A percentile compares a stretch with the other conserved stretches of the same genome.
Evolutionary conservation across 2,329 filamentous ascomycete genomes (phyloP).

Genomic region (Neofusicoccum umdonicola): DNA sequence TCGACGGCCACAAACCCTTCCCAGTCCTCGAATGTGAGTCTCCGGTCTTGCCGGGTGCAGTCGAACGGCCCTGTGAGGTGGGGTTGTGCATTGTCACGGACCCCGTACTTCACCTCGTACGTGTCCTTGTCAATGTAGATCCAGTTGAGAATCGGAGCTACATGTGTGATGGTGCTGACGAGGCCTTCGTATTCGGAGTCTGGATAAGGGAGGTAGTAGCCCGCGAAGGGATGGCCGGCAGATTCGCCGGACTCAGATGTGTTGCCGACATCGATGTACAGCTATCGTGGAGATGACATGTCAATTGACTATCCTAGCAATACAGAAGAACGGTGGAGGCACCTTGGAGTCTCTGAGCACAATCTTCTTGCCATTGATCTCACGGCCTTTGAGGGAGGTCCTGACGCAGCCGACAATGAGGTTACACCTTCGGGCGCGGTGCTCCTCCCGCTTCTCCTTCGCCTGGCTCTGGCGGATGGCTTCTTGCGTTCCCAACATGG

Average conservation of each 20-base stretch:
- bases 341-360: slow-evolving; percentile 41
- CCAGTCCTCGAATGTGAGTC: slow-evolving; percentile 39
- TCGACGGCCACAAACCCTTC: slow-evolving; percentile 41
- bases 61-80: slow-evolving; percentile 38
- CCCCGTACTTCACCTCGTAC: slow-evolving; percentile 36
- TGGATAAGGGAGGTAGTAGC: slow-evolving; percentile 60
- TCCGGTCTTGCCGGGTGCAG: slow-evolving; percentile 38
- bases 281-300: neutral
- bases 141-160: slow-evolving; percentile 43
- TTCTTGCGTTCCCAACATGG: slow-evolving; percentile 49
- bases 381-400: slow-evolving; percentile 42
- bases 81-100: slow-evolving; percentile 35
- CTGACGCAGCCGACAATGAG: slow-evolving; percentile 49
- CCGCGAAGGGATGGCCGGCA: slow-evolving; percentile 48
- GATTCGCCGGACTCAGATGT: neutral
- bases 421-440: slow-evolving; percentile 51
- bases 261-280: slow-evolving; percentile 5
- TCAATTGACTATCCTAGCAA: neutral
- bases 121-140: slow-evolving; percentile 38
- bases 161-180: slow-evolving; percentile 53
- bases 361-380: slow-evolving; percentile 46
- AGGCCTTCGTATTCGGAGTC: slow-evolving; percentile 53
- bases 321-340: neutral
- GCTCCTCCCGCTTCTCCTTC: slow-evolving; percentile 50
- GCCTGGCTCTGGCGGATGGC: slow-evolving; percentile 51